These are phyloP conservation scores for Boletus patriciae DNA, from an alignment of 768 basidiomycete genomes.

Conservation along the genomic window DNA sequence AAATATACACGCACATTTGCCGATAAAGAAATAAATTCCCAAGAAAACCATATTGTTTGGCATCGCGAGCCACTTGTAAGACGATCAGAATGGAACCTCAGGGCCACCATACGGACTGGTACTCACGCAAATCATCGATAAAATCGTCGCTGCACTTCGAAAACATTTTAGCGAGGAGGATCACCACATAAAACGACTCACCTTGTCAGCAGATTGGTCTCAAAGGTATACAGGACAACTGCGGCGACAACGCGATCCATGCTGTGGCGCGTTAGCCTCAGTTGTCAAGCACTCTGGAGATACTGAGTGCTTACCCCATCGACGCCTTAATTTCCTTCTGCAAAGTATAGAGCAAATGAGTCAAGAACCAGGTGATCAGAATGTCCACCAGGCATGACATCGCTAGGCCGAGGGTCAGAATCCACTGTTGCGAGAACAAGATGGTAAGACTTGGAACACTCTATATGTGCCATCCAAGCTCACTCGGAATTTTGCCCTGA, in stretches of 20 bases:
- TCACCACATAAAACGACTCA: conserved; percentile 12
- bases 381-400: conserved; percentile 51
- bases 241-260: conserved; percentile 48
- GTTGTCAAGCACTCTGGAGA: no score
- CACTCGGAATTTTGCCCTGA: conserved; percentile 27
- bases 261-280: conserved; percentile 22
- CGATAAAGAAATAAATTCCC: conserved; percentile 54
- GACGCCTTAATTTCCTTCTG: conserved; percentile 40
- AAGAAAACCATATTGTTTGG: conserved; percentile 50
- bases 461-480: background rate
- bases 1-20: conserved; percentile 41
- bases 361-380: conserved; percentile 47
- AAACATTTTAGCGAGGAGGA: background rate
- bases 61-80: conserved; percentile 45
- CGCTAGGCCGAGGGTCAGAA: conserved; percentile 52
- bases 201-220: conserved; percentile 53
- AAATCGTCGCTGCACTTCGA: conserved; percentile 40
- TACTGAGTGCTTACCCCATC: conserved; percentile 34
- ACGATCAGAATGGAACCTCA: background rate
- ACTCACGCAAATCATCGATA: conserved; percentile 45
- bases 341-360: no score
- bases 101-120: no score
- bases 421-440: conserved; percentile 36
- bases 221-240: conserved; percentile 52
- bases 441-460: background rate